Base-by-base conservation (phyloP, 768 basidiomycete genomes). In the Termitomyces sp. region DNA sequence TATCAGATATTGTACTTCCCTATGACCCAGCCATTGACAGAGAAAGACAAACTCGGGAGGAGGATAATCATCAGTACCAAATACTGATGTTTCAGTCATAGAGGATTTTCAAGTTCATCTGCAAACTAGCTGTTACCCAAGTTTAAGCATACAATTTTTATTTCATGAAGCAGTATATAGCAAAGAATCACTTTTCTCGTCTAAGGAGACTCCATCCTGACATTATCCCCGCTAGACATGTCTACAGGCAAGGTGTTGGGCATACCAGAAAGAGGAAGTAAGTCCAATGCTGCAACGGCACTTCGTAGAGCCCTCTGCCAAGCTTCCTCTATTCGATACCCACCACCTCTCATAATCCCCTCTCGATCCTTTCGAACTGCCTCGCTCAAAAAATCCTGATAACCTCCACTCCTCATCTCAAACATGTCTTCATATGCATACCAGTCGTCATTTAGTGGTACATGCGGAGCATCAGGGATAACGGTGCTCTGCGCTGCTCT, bases 1-100 rank as follows among this genome's bases (percentile, higher is more conserved):
- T 94, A 91, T 67, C 94, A 97, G 68, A 82, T 96, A 18, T 76
- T 97, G 32, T 89, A 86, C 65, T 94, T 95, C 64, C 88, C 91
- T 1, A 80, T 94, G 73, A 79, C 76, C 0, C 74, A 78, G 1
- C 85, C 89, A 6, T 71, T 94, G 50, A 78, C 78, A 2, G 79
- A 83, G 13, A 53, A 66, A 26, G 82, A 93, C 67, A 82, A 77
- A 58, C 65, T 60, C 48, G 60, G 63, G 44, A 75, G 81, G 55
- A 86, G 78, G 67, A 74, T 79, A 5, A 80, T 91, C 24, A 81
- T 67, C 2, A 86, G 88, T 59, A 75, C 71, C 53, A 75, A 71
- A 55, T 65, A 74, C 59, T 72, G 67, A 37, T 37, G 5, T 27
- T 32, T 22, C 7, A 13, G 47, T 33, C n/a, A 48, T 30, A 9